Conservation (phyloP, 306 rosid species). For the Geum urbanum region DNA sequence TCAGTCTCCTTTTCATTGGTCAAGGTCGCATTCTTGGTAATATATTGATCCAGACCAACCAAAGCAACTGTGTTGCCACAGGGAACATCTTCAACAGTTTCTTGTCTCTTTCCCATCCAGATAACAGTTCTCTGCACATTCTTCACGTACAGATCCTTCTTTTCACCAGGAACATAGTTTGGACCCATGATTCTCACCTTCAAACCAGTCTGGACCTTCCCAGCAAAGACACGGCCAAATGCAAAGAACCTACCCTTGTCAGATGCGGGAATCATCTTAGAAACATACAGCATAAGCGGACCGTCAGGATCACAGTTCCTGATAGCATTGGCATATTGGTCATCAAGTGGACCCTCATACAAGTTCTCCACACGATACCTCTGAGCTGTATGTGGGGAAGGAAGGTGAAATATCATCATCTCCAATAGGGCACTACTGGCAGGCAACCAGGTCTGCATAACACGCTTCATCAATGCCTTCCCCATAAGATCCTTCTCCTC, state of each 20-base stretch:
- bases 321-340: constrained; percentile 66
- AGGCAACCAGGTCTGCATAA: constrained; percentile 97
- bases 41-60: constrained; percentile 91
- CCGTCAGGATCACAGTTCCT: constrained; percentile 84
- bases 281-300: constrained; percentile 91
- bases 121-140: constrained; percentile 94
- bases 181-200: constrained; percentile 99
- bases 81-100: constrained; percentile 94
- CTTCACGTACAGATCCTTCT: constrained; percentile 81
- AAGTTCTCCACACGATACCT: constrained; percentile 90
- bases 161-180: constrained; percentile 80
- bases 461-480: constrained; percentile 85
- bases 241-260: constrained; percentile 94
- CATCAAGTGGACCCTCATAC: constrained; percentile 96
- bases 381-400: constrained; percentile 74
- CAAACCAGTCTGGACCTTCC: constrained; percentile 76
- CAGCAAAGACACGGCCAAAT: constrained; percentile 88
- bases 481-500: constrained; percentile 79
- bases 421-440: constrained; percentile 72
- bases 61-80: constrained; percentile 89
- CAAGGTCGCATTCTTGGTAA: constrained; percentile 89
- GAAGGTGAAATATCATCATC: constrained; percentile 92
- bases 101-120: constrained; percentile 97
- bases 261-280: constrained; percentile 96
- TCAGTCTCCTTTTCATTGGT: constrained; percentile 84